Conservation (phyloP, 2,329 filamentous ascomycete genomes). For the Fusarium verticillioides region DNA sequence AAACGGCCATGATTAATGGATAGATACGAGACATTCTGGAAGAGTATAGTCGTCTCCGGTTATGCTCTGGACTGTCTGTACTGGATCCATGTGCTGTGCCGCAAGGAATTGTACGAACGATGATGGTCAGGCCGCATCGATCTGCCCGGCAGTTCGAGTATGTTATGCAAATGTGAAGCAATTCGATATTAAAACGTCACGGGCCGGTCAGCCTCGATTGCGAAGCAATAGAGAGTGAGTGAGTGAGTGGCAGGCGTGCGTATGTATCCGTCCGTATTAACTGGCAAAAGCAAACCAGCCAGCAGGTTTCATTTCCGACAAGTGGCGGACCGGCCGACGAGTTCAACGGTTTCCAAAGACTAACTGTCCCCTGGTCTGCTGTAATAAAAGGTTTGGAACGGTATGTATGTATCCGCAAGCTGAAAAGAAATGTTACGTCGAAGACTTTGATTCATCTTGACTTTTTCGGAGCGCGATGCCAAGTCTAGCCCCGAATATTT, state of each 20-base stretch:
- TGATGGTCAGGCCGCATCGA: slow-evolving; percentile 19
- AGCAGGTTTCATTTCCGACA: slow-evolving; percentile 40
- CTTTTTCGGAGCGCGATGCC: slow-evolving; percentile 23
- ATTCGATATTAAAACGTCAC: neutral
- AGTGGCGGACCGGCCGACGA: slow-evolving; percentile 23
- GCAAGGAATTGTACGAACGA: slow-evolving; percentile 9
- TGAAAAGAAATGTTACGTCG: slow-evolving; percentile 41
- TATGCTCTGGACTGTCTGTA: neutral
- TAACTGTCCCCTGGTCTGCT: neutral
- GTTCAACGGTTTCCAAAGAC: slow-evolving; percentile 3
- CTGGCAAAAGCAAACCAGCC: slow-evolving; percentile 37
- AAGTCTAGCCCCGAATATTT: slow-evolving; percentile 37
- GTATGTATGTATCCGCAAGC: slow-evolving; percentile 35
- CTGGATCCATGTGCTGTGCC: slow-evolving; percentile 21
- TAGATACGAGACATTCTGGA: neutral
- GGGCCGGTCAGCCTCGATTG: neutral
- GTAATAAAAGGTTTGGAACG: neutral
- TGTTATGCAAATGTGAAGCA: slow-evolving; percentile 21
- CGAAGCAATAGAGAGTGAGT: neutral
- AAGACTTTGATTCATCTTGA: slow-evolving; percentile 33
- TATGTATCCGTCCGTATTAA: neutral
- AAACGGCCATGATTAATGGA: neutral
- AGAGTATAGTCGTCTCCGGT: neutral
- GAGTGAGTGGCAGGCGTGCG: too few relatives aligned
- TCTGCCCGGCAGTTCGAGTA: slow-evolving; percentile 23